Percentiles rank a stretch among this genome's conserved stretches.
These are phyloP conservation scores for Vaucheria bursata DNA, from an alignment of 352 stramenopile species.

Conservation along the genomic window DNA sequence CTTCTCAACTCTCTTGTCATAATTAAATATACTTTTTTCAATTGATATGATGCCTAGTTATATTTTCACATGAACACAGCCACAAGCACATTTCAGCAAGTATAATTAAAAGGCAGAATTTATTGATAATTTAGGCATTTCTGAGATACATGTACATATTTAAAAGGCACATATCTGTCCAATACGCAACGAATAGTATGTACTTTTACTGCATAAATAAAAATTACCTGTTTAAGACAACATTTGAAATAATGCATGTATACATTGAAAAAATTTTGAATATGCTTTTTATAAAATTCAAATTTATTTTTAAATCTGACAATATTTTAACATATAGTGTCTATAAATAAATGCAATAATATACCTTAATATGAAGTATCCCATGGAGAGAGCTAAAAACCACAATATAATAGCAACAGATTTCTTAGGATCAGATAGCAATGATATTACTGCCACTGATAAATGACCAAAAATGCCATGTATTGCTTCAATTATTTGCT, in stretches of 20 bases:
- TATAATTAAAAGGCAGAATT: conserved; percentile 59
- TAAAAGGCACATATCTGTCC: no score
- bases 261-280: background rate
- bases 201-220: conserved; percentile 17
- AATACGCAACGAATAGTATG: background rate
- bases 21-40: no score
- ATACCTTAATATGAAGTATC: conserved; percentile 38
- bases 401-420: conserved; percentile 17
- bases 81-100: background rate
- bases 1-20: no score
- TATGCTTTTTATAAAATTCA: background rate
- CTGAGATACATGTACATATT: no score
- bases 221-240: conserved; percentile 94
- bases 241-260: conserved; percentile 71
- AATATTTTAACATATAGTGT: background rate
- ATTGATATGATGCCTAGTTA: no score
- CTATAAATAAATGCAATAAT: no score
- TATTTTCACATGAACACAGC: conserved; percentile 12
- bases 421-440: conserved; percentile 42
- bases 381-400: conserved; percentile 24
- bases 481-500: conserved; percentile 68
- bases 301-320: background rate
- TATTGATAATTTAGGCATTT: conserved; percentile 77
- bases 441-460: conserved; percentile 60
- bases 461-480: conserved; percentile 75